phyloP scores from a whole-genome alignment of 805 yeast species.

The Cyberlindnera sargentensis region DNA sequence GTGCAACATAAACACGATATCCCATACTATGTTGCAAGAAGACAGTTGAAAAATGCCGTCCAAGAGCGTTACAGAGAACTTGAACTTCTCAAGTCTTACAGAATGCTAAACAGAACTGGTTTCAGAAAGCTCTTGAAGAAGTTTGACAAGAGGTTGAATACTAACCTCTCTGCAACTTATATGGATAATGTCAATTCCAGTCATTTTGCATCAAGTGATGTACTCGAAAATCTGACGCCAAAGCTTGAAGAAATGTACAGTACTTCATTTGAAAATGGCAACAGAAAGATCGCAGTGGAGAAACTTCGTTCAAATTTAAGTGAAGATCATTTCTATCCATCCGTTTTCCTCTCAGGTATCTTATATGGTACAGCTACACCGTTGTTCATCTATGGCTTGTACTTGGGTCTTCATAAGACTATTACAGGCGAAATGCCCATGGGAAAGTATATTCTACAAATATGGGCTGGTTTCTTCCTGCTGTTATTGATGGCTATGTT shows the following conservation, averaged over 20 bases:
- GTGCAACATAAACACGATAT: slow-evolving; percentile 31
- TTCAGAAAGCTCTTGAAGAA: slow-evolving; percentile 85
- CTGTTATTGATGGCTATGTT: slow-evolving; percentile 51
- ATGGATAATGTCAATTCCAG: slow-evolving; percentile 50
- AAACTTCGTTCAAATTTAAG: slow-evolving; percentile 47
- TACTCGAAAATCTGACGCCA: slow-evolving; percentile 53
- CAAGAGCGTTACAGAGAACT: slow-evolving; percentile 69
- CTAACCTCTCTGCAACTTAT: slow-evolving; percentile 38
- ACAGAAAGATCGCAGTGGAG: slow-evolving; percentile 61
- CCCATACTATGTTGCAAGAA: slow-evolving; percentile 57
- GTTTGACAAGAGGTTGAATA: slow-evolving; percentile 67
- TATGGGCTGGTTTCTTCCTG: slow-evolving; percentile 89
- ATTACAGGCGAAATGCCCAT: slow-evolving; percentile 40
- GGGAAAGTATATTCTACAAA: slow-evolving; percentile 60
- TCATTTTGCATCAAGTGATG: slow-evolving; percentile 57
- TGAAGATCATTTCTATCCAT: slow-evolving; percentile 29
- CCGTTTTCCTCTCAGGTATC: slow-evolving; percentile 58
- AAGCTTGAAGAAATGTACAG: slow-evolving; percentile 66
- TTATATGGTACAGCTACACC: slow-evolving; percentile 68
- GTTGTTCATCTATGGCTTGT: slow-evolving; percentile 52
- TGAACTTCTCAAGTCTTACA: slow-evolving; percentile 62
- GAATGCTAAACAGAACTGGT: slow-evolving; percentile 78
- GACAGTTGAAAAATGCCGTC: slow-evolving; percentile 62
- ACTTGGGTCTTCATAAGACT: slow-evolving; percentile 39
- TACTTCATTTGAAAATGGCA: slow-evolving; percentile 58